Evolutionary conservation across 1,139 yeast genomes (phyloP), one percentile per base, ranked within the genome.

Genomic region (Sugiyamaella grinbergsii): DNA sequence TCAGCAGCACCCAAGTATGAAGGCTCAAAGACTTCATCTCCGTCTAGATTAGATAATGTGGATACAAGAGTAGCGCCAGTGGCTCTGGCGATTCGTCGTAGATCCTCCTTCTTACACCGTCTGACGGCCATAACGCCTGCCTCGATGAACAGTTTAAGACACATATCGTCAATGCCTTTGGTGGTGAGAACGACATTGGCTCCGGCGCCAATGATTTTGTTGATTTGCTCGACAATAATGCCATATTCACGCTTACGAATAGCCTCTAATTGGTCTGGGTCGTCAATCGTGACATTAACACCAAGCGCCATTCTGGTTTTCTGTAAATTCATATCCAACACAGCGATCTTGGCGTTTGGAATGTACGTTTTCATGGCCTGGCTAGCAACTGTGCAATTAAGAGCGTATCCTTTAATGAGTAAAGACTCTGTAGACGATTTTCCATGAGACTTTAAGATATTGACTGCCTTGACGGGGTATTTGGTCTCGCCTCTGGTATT

Each of bases 231-330:
- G 58, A 89, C 75, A 36, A 91, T 82, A 57, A 94, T 89, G 51
- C 93, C 97, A 63, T 85, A 84, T 73, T 94, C 99, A 65, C 98
- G 82, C 70, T 90, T 85, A 67, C 98, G 81, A 62, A 94, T 91
- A 66, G 90, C 93, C 73, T 94, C 99, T 62, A 94, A 79, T 72
- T 90, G 96, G 61, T 93, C 96, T 39, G 99, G 98, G 68, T 94
- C 98, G 62, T 89, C 96, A 64, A 94, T 89, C 66, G 93, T 91
- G 68, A 94, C 88, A 70, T 91, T 95, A 50, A 94, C 98, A 49
- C 99, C 99, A 83, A 94, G 83, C 34, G 98, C 96, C 98, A 94
- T 90, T 69, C 91, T 82, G 6, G 97, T 93, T 70, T 91, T 93
- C 70, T 94, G 98, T 66, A 94, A 75, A 70, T 94, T 93, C 71